Evolutionary conservation across 2,329 filamentous ascomycete species (phyloP).

Genomic region (Cladosporium sphaerospermum): DNA sequence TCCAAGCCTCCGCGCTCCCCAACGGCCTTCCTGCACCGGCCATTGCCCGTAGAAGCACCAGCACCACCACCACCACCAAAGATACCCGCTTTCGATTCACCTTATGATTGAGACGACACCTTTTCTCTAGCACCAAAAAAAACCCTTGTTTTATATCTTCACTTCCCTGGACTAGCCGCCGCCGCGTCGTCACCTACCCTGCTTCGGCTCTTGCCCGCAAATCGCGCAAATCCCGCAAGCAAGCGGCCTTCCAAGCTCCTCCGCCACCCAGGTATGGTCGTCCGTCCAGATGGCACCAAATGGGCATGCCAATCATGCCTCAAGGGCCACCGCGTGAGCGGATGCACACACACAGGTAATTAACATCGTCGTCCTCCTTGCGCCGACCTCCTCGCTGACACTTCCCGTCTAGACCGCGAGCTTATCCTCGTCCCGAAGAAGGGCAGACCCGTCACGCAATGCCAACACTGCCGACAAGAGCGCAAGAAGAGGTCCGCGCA

Average conservation of each 20-base stretch:
- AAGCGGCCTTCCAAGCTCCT: slow-evolving; percentile 8
- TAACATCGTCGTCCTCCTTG: neutral
- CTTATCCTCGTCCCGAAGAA: slow-evolving; percentile 96
- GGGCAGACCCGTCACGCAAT: slow-evolving; percentile 95
- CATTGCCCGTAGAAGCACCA: neutral
- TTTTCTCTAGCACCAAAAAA: slow-evolving; percentile 11
- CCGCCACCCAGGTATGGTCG: slow-evolving; percentile 25
- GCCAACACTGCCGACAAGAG: slow-evolving; percentile 89
- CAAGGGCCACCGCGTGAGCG: slow-evolving; percentile 96
- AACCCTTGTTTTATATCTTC: slow-evolving; percentile 6
- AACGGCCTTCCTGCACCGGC: neutral
- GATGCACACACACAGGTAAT: slow-evolving; percentile 92
- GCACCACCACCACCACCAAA: slow-evolving; percentile 3
- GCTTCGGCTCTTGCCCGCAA: slow-evolving; percentile 9
- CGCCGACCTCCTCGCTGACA: slow-evolving; percentile 14
- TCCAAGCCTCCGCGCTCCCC: neutral
- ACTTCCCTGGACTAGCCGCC: neutral
- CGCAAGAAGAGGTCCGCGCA: slow-evolving; percentile 94
- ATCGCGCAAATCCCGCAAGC: slow-evolving; percentile 16
- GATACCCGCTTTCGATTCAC: slow-evolving; percentile 13
- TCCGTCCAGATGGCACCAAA: slow-evolving; percentile 73
- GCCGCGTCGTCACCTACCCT: neutral
- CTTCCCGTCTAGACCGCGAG: slow-evolving; percentile 64
- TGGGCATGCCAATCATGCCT: slow-evolving; percentile 98
- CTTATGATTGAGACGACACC: slow-evolving; percentile 8